phyloP scores from a whole-genome alignment of 2,329 filamentous ascomycete genomes.

The Cladophialophora exuberans region DNA sequence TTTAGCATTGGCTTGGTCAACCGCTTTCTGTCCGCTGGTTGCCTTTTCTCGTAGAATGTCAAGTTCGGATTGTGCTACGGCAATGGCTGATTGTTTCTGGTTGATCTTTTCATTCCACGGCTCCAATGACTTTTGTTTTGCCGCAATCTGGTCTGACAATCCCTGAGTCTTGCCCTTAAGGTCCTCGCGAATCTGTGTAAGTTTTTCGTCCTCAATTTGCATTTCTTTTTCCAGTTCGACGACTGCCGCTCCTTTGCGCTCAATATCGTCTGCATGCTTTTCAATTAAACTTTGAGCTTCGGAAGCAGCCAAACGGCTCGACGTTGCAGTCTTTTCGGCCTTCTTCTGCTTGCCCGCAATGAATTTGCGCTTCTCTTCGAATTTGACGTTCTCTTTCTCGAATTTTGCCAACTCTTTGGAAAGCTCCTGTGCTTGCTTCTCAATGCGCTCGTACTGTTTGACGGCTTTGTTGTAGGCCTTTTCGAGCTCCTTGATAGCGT shows the following conservation, averaged over 20 bases:
- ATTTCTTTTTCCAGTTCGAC: constrained; percentile 74
- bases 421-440: constrained; percentile 77
- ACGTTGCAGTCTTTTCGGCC: constrained; percentile 81
- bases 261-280: constrained; percentile 77
- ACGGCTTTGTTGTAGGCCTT: constrained; percentile 80
- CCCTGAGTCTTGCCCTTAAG: constrained; percentile 95
- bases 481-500: constrained; percentile 86
- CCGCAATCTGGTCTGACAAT: constrained; percentile 88
- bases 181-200: constrained; percentile 79
- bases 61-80: constrained; percentile 91
- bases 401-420: constrained; percentile 88
- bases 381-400: constrained; percentile 95
- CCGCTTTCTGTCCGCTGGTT: constrained; percentile 80
- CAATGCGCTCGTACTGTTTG: constrained; percentile 80
- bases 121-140: constrained; percentile 90
- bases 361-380: constrained; percentile 97
- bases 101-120: constrained; percentile 98
- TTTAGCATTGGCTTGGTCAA: constrained; percentile 82
- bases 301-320: constrained; percentile 71
- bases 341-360: constrained; percentile 90
- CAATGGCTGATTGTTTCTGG: constrained; percentile 90
- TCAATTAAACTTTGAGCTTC: constrained; percentile 79
- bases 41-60: constrained; percentile 88
- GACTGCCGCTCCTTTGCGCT: constrained; percentile 75
- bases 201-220: constrained; percentile 77